Percentiles rank a stretch among this genome's conserved stretches.
Conservation (phyloP, 2,329 filamentous ascomycete genomes). For the Sporothrix pseudoabietina region DNA sequence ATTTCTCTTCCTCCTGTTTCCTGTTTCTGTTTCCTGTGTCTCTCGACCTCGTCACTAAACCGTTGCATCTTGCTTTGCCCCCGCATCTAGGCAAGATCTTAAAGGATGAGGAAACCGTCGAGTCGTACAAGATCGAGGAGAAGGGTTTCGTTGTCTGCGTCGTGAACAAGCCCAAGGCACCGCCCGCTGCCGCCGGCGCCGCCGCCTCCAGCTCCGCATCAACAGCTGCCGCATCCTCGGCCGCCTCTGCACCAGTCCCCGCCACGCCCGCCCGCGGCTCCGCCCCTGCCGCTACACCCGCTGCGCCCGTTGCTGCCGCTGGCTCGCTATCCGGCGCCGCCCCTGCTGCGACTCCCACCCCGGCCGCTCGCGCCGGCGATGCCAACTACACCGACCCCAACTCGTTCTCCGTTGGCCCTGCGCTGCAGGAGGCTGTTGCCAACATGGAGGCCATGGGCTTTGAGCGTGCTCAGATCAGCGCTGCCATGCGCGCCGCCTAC, state of each 20-base stretch:
- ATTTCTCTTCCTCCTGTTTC: neutral
- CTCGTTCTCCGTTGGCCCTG: slow-evolving; percentile 81
- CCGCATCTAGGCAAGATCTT: slow-evolving; percentile 80
- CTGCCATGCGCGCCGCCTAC: slow-evolving; percentile 93
- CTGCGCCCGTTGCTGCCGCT: slow-evolving; percentile 53
- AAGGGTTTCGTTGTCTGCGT: slow-evolving; percentile 99
- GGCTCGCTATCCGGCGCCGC: slow-evolving; percentile 51
- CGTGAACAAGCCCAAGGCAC: slow-evolving; percentile 87
- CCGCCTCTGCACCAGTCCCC: slow-evolving; percentile 47
- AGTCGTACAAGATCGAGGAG: slow-evolving; percentile 97
- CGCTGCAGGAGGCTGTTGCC: slow-evolving; percentile 77
- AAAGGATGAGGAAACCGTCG: slow-evolving; percentile 95
- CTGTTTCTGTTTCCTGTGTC: neutral
- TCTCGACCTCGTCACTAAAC: slow-evolving; percentile 37
- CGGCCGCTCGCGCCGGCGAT: slow-evolving; percentile 46
- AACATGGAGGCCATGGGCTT: slow-evolving; percentile 99
- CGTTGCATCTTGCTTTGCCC: slow-evolving; percentile 19
- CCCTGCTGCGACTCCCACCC: slow-evolving; percentile 51
- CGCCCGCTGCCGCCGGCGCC: slow-evolving; percentile 51
- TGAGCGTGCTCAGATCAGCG: slow-evolving; percentile 80
- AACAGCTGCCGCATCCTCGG: slow-evolving; percentile 50
- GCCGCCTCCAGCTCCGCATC: slow-evolving; percentile 54
- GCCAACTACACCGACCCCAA: slow-evolving; percentile 68
- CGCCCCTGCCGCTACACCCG: slow-evolving; percentile 53
- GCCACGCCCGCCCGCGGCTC: slow-evolving; percentile 60